Base-by-base conservation (phyloP, 768 basidiomycete species). In the Suillus occidentalis region DNA sequence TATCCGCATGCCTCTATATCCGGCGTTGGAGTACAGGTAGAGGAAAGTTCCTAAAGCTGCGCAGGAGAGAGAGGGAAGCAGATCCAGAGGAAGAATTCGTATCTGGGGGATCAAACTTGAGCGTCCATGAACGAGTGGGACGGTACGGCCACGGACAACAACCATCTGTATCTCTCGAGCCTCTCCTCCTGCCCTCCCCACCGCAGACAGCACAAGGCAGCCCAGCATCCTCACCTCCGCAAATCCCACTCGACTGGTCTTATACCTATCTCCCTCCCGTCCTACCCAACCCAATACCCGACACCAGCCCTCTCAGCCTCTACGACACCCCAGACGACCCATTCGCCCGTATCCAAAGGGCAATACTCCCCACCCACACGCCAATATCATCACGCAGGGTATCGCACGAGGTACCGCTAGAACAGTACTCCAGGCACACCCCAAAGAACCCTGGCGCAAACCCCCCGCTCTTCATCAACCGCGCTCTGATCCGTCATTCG, bases 111-210 rank as follows among this genome's bases (percentile, higher is more conserved):
- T 18, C 39, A 12, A 40, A 6, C 25, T 10, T 58, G 6, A 18
- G 10, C 8, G 18, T 58, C 25, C 9, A 9, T 20, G 37, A 39
- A 39, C 56, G 22, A 10, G 16, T 2, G 9, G 57, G 20, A 2
- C 16, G 18, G 20, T 49, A 63, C 22, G 56, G 22, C 56, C 73
- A 67, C 40, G 57, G 63, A 0, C 64, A 67, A 40, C 67, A 55
- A 7, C 64, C 58, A 39, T 75, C 74, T 12, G 31, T 67, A 16
- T 73, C 71, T 0, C 59, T 61, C 9, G 71, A 77, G 18, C 71
- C 75, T 14, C 69, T 76, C 42, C 65, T n/a, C 60, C 63, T 56
- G 31, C 62, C 68, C 6, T 68, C 63, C 61, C 64, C 68, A 0
- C 58, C 66, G 22, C 63, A 60, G 55, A 55, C 63, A 31, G 16